Evolutionary conservation across 2,329 filamentous ascomycete species (phyloP).

Genomic region (Stenocarpella maydis): DNA sequence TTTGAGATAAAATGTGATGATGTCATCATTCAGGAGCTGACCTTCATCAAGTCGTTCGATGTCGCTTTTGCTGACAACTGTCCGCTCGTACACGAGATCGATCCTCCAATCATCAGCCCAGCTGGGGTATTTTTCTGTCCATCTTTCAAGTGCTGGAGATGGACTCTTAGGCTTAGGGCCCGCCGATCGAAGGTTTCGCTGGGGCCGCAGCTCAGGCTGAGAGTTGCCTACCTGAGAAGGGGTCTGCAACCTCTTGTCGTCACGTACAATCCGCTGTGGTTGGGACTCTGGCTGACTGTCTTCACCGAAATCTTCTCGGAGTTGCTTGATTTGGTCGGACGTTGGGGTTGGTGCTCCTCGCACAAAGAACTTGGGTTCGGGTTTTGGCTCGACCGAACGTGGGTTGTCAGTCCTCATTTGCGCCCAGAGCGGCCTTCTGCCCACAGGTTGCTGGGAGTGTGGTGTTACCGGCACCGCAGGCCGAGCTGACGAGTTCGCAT

Average conservation of each 20-base stretch:
- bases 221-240: neutral
- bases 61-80: slow-evolving; percentile 75
- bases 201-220: slow-evolving; percentile 32
- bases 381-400: neutral
- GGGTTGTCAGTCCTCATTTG: slow-evolving; percentile 24
- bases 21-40: slow-evolving; percentile 90
- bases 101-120: slow-evolving; percentile 64
- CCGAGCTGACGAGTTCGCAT: neutral
- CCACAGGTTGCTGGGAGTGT: neutral
- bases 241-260: neutral
- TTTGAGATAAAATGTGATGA: slow-evolving; percentile 87
- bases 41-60: slow-evolving; percentile 81
- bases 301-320: slow-evolving; percentile 16
- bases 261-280: neutral
- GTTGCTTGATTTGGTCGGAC: neutral
- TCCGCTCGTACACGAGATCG: slow-evolving; percentile 71
- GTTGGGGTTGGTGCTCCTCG: neutral
- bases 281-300: slow-evolving; percentile 1
- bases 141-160: slow-evolving; percentile 45
- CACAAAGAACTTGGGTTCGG: neutral
- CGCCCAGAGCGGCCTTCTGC: slow-evolving; percentile 1
- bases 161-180: slow-evolving; percentile 24
- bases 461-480: neutral
- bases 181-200: slow-evolving; percentile 34
- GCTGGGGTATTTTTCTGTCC: slow-evolving; percentile 58